Evolutionary conservation across 2,329 filamentous ascomycete genomes (phyloP).

Genomic region (Alternaria sp.): DNA sequence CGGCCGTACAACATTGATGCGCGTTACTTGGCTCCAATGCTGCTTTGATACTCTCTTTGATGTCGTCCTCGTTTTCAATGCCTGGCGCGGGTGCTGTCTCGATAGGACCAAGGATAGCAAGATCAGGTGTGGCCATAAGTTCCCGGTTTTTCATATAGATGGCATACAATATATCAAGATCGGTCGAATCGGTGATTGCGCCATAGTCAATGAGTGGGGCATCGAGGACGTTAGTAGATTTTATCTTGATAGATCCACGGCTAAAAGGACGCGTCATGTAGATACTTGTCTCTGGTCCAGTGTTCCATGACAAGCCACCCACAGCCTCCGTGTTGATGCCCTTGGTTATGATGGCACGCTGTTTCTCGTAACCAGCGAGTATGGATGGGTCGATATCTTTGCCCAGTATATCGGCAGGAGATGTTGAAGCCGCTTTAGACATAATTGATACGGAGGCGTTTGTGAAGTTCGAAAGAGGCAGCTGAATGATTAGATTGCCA

Average conservation of each 20-base stretch:
- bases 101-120: slow-evolving; percentile 40
- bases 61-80: slow-evolving; percentile 6
- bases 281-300: slow-evolving; percentile 31
- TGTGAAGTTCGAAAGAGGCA: slow-evolving; percentile 25
- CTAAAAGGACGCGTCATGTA: slow-evolving; percentile 47
- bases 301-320: slow-evolving; percentile 38
- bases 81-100: slow-evolving; percentile 42
- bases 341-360: slow-evolving; percentile 31
- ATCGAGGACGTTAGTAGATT: slow-evolving; percentile 35
- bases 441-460: slow-evolving; percentile 20
- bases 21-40: slow-evolving; percentile 23
- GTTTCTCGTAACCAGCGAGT: slow-evolving; percentile 34
- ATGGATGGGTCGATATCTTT: slow-evolving; percentile 7
- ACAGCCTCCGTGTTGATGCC: slow-evolving; percentile 27
- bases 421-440: slow-evolving; percentile 11
- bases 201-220: slow-evolving; percentile 42
- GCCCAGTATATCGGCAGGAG: not conserved
- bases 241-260: slow-evolving; percentile 46
- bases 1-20: slow-evolving; percentile 35
- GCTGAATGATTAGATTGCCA: slow-evolving; percentile 29
- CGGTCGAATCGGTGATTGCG: slow-evolving; percentile 40
- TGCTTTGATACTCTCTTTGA: slow-evolving; percentile 20
- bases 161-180: slow-evolving; percentile 42
- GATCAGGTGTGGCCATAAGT: slow-evolving; percentile 41
- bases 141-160: slow-evolving; percentile 45